A percentile compares a stretch with the other conserved stretches of the same genome.
phyloP scores from a whole-genome alignment of 2,329 filamentous ascomycete genomes.

The Lachnellula subtilissima region DNA sequence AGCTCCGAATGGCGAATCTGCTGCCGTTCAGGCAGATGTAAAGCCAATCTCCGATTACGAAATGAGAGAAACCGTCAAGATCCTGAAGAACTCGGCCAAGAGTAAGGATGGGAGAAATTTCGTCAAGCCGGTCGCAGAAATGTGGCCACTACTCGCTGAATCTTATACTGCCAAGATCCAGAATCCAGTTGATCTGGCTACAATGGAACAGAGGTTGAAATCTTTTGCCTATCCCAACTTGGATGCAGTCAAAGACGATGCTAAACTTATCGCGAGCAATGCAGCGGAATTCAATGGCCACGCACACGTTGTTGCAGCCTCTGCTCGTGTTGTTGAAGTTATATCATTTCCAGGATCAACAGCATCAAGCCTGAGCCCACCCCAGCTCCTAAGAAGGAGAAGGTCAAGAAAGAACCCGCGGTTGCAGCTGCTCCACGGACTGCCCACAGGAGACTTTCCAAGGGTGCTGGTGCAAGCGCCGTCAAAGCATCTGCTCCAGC shows the following conservation, averaged over 20 bases:
- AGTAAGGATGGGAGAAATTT: conserved; percentile 76
- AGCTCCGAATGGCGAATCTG: conserved; percentile 20
- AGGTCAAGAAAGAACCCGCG: conserved; percentile 40
- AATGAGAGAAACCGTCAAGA: conserved; percentile 57
- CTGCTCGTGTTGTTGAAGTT: conserved; percentile 50
- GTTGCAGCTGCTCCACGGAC: conserved; percentile 34
- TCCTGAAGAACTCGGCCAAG: conserved; percentile 75
- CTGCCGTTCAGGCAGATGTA: conserved; percentile 2
- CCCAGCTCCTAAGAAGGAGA: conserved; percentile 55
- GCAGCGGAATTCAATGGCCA: conserved; percentile 77
- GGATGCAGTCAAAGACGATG: conserved; percentile 68
- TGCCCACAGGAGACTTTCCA: conserved; percentile 35
- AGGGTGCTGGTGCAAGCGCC: conserved; percentile 30
- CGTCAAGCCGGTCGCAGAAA: conserved; percentile 67
- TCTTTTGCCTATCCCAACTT: conserved; percentile 59
- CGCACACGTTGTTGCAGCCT: conserved; percentile 64
- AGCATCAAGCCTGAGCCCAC: conserved; percentile 43
- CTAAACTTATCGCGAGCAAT: conserved; percentile 76
- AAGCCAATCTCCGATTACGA: conserved; percentile 51
- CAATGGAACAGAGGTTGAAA: conserved; percentile 77
- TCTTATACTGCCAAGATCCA: conserved; percentile 66
- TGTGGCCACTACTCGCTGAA: conserved; percentile 71
- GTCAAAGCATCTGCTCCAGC: conserved; percentile 34
- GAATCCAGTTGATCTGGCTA: conserved; percentile 77
- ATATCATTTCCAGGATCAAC: conserved; percentile 52